Percentiles rank a stretch among this genome's conserved stretches.
phyloP scores from a whole-genome alignment of 371 early-diverging fungal genomes.

The Blyttiomyces sp. region DNA sequence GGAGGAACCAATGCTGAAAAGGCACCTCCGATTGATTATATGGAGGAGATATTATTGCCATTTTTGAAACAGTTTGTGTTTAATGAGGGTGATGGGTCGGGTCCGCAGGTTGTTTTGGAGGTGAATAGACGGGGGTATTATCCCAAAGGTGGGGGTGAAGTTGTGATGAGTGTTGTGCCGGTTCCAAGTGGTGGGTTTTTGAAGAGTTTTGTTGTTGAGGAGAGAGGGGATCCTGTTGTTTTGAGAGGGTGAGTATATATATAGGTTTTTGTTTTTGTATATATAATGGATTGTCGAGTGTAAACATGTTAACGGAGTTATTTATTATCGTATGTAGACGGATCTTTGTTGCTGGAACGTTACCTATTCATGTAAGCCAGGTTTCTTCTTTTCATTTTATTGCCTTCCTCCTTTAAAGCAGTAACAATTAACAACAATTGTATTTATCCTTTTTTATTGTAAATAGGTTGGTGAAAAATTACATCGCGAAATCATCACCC shows the following conservation, averaged over 20 bases:
- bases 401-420: no score
- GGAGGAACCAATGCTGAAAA: slow-evolving; percentile 38
- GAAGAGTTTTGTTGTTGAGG: neutral
- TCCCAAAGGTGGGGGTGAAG: slow-evolving; percentile 15
- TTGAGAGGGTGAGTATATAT: neutral
- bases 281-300: no score
- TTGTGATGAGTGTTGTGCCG: neutral
- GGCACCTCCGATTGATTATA: slow-evolving; percentile 27
- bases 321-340: no score
- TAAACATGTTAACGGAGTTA: no score
- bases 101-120: neutral
- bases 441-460: no score
- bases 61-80: neutral
- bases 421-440: no score
- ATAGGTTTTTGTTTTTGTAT: no score
- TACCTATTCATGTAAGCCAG: no score
- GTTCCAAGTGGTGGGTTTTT: neutral
- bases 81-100: neutral
- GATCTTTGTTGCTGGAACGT: neutral
- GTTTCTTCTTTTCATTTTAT: no score
- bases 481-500: no score
- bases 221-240: slow-evolving; percentile 1
- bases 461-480: no score
- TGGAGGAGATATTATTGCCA: slow-evolving; percentile 21
- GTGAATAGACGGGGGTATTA: slow-evolving; percentile 13